Base-by-base conservation (phyloP, 257 asterid genomes). In the Plantago elongata region DNA sequence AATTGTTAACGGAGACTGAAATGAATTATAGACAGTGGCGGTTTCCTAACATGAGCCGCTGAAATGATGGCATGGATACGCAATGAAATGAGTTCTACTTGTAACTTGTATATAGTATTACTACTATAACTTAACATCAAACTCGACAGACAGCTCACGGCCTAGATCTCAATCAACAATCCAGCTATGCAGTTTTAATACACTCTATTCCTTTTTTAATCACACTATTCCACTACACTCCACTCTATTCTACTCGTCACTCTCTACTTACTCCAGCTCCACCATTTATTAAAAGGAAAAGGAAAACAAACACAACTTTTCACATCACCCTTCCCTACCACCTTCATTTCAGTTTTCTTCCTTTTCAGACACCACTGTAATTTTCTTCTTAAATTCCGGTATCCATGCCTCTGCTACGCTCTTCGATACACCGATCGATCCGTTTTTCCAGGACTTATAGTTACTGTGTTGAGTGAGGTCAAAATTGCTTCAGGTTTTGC, bases 91-190 rank as follows among this genome's bases (percentile, higher is more conserved):
- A 34, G 7, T 34, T 5, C n/a, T n/a, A n/a, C n/a, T n/a, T n/a
- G n/a, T n/a, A n/a, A n/a, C n/a, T n/a, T n/a, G n/a, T n/a, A n/a
- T n/a, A n/a, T n/a, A n/a, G n/a, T n/a, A n/a, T n/a, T n/a, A 22
- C 27, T 22, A 22, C 2, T 22, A 22, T 22, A 1, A 34, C 40
- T 34, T 5, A 5, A 34, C 40, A 34, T 34, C 40, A 34, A 34
- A 34, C 40, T 34, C 52, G 16, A 15, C 54, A 49, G 16, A 15
- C 54, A 49, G 54, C 54, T 49, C 54, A 49, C 22, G 15, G 9
- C 54, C 13, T 50, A 50, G 54, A 50, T 50, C 54, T 50, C 54
- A 50, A 50, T 50, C 54, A 50, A 50, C 3, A 15, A 15, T 50
- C 54, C 54, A 50, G 54, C 54, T 12, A 14, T n/a, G 54, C 54